Evolutionary conservation across 257 asterid species (phyloP), one percentile per base, ranked within the genome.

Genomic region (Nicotiana noctiflora): DNA sequence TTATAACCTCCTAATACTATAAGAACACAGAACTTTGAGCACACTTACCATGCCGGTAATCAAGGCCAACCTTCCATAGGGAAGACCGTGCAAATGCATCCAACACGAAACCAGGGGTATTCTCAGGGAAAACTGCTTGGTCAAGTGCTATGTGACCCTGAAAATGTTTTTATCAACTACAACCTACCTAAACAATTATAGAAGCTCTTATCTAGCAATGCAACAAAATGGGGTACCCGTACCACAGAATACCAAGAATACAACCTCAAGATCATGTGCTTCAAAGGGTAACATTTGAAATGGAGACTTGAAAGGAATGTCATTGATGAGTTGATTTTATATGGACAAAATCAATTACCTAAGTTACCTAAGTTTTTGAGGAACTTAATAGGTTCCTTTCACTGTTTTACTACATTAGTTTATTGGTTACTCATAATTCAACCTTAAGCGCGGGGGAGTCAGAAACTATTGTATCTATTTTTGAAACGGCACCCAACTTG

Each of bases 131-230:
- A 81, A 93, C 85, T 66, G 97, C 96, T 88, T 93, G 96, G 83
- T 95, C 99, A 79, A 95, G 96, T 5, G 98, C 98, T 81, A 95
- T 92, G 87, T 95, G 98, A 83, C 99, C 99, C 99, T 95, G 93
- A 81, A 84, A 67, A 70, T 75, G 63, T 78, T 13, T 66, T 64
- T 55, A 60, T 21, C 49, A 23, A n/a, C 56, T 51, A 77, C 68
- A 83, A 79, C 70, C 63, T 55, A 74, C 79, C 63, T 19, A 72
- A 66, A 52, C 64, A 21, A 25, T 67, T 27, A 63, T 51, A 63
- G 75, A 56, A 56, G 62, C 75, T 60, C 37, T 52, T 78, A 19
- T 37, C 46, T 44, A 66, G 80, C 25, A 63, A 61, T 52, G 29
- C 77, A 32, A 3, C 77, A 13, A 46, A 72, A 18, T 11, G 57